These are phyloP conservation scores for Cyberlindnera maclurae DNA, from an alignment of 805 yeast genomes.

Conservation along the genomic window DNA sequence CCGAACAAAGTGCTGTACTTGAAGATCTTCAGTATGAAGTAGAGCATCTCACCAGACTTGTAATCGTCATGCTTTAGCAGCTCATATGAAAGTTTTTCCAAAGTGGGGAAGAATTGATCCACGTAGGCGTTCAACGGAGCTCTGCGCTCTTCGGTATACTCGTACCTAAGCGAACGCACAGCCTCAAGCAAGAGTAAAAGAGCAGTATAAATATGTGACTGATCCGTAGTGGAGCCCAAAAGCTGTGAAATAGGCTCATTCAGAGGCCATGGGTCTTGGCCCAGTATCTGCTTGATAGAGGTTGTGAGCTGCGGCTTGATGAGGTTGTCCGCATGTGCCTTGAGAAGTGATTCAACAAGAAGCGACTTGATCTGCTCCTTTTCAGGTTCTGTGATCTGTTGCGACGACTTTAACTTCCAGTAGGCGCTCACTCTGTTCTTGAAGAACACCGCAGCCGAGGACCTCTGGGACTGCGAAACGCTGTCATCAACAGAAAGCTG, in stretches of 20 bases:
- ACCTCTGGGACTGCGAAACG: conserved; percentile 36
- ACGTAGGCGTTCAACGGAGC: conserved; percentile 42
- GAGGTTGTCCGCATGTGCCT: conserved; percentile 31
- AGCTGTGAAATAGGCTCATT: conserved; percentile 27
- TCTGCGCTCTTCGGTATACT: conserved; percentile 46
- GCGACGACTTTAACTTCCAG: conserved; percentile 40
- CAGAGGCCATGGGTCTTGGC: conserved; percentile 33
- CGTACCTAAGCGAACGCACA: conserved; percentile 49
- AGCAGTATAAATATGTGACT: conserved; percentile 43
- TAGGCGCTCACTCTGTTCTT: conserved; percentile 52
- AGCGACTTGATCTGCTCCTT: conserved; percentile 48
- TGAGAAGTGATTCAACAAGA: conserved; percentile 45
- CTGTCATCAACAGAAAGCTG: conserved; percentile 40
- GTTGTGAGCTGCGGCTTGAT: conserved; percentile 51
- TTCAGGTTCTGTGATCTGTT: conserved; percentile 29
- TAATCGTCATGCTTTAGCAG: conserved; percentile 26
- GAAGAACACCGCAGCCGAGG: conserved; percentile 61
- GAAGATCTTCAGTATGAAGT: conserved; percentile 57
- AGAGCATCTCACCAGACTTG: conserved; percentile 40
- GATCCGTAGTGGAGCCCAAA: conserved; percentile 28
- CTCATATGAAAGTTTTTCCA: conserved; percentile 44
- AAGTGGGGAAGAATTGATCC: conserved; percentile 44
- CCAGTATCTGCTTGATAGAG: conserved; percentile 47
- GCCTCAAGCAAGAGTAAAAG: conserved; percentile 50
- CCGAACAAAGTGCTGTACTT: conserved; percentile 56